Evolutionary conservation across 1,284 basidiomycete genomes (phyloP).

Genomic region (Pseudozyma tsukubaensis): DNA sequence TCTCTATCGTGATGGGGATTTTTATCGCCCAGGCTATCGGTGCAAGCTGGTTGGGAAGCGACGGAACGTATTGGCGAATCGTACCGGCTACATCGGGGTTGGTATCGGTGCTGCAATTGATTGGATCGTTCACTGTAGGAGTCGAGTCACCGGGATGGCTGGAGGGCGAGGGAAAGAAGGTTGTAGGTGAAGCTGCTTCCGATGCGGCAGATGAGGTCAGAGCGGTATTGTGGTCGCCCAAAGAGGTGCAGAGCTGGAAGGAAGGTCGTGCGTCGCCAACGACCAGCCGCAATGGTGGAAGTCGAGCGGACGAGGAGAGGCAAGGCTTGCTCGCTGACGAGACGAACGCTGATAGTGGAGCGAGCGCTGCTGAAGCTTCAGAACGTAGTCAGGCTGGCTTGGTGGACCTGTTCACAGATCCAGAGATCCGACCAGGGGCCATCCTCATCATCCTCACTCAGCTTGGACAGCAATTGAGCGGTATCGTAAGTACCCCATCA

Average conservation of each 20-base stretch:
- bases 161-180: slow-evolving; percentile 36
- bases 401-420: slow-evolving; percentile 29
- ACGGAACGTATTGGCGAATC: slow-evolving; percentile 63
- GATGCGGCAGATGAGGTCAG: slow-evolving; percentile 36
- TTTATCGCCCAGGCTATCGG: slow-evolving; percentile 69
- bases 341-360: neutral
- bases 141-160: slow-evolving; percentile 61
- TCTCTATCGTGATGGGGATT: slow-evolving; percentile 64
- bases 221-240: slow-evolving; percentile 38
- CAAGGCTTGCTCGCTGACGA: slow-evolving; percentile 29
- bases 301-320: slow-evolving; percentile 27
- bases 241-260: slow-evolving; percentile 39
- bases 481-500: slow-evolving; percentile 41
- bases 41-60: slow-evolving; percentile 61
- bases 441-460: slow-evolving; percentile 59
- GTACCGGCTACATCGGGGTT: slow-evolving; percentile 66
- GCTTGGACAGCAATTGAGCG: slow-evolving; percentile 63
- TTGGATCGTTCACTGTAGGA: slow-evolving; percentile 54
- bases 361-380: neutral
- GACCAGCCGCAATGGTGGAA: neutral
- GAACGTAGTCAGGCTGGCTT: slow-evolving; percentile 15
- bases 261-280: slow-evolving; percentile 7
- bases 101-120: slow-evolving; percentile 67
- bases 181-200: slow-evolving; percentile 1
- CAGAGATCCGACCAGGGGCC: slow-evolving; percentile 42